Evolutionary conservation across 179 eudicot genomes (phyloP), one percentile per base, ranked within the genome.

Genomic region (Carnegiea gigantea): DNA sequence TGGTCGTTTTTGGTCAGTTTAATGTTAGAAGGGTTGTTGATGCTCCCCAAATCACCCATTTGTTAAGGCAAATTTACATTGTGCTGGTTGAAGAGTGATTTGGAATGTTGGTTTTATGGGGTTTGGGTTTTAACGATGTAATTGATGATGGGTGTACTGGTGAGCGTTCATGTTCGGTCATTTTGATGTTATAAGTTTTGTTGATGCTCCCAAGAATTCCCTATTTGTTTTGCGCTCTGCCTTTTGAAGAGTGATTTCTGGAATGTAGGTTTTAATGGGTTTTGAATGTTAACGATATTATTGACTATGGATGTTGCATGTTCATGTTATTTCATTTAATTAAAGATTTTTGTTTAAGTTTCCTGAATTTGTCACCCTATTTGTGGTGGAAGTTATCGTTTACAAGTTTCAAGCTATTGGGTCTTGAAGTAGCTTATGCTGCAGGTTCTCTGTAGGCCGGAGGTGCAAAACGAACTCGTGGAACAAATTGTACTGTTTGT

Each of bases 391-490:
- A 40, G 43, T 38, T 48, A 44, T 15, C 12, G 40, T 80, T 38
- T 30, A 26, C 46, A n/a, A 30, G 28, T 73, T 9, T 20, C 48
- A 60, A 4, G 53, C 70, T 26, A 51, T 18, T 77, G 73, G 51
- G 44, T 49, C 72, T 17, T 74, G 68, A 62, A 62, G 68, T 23
- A 57, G 10, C 21, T 20, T 57, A 4, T 67, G 9, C 82, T 46
- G 79, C 93, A 96, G 99, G 89, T 93, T 81, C 89, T 95, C 75
- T 91, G 93, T 68, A 84, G 98, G 80, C 70, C 77, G 5, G 97
- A 95, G 86, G 92, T 88, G 76, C 95, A 90, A 79, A 78, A 83
- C 26, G 98, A 93, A 77, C 98, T 97, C 48, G 84, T 87, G 79
- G 89, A 83, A 77, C 97, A 97, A 87, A 90, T 95, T 70, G 65